These are phyloP conservation scores for Saccharomycopsis hybrid DNA, from an alignment of 1,139 yeast genomes.

Conservation along the genomic window DNA sequence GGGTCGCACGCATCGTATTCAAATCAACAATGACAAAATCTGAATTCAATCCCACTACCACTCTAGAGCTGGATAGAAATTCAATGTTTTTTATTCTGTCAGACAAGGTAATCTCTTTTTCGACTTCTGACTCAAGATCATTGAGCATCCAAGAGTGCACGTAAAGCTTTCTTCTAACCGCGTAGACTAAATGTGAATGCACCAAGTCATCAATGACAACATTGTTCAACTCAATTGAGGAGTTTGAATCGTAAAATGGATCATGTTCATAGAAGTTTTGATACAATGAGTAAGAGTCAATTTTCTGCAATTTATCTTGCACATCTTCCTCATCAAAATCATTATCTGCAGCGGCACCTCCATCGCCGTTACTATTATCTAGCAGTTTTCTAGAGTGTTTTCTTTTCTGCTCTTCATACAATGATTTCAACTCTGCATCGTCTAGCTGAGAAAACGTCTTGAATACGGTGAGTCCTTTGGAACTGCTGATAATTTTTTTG, in stretches of 20 bases:
- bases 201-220: constrained; percentile 23
- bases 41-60: constrained; percentile 31
- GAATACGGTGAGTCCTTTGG: constrained; percentile 32
- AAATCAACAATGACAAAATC: constrained; percentile 28
- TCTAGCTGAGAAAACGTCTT: constrained; percentile 19
- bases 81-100: constrained; percentile 32
- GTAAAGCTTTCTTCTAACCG: constrained; percentile 30
- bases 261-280: constrained; percentile 16
- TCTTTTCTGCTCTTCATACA: constrained; percentile 4
- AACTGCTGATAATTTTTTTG: constrained; percentile 30
- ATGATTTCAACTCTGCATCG: constrained; percentile 1
- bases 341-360: not conserved
- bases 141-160: constrained; percentile 34
- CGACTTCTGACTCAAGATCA: constrained; percentile 20
- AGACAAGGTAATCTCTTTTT: constrained; percentile 30
- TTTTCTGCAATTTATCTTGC: constrained; percentile 11
- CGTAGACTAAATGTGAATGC: constrained; percentile 31
- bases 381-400: not conserved
- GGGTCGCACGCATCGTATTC: constrained; percentile 16
- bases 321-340: constrained; percentile 3
- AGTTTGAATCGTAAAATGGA: constrained; percentile 19
- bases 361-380: not conserved
- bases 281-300: constrained; percentile 15
- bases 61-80: constrained; percentile 30
- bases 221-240: not conserved